A percentile compares a stretch with the other conserved stretches of the same genome.
Conservation (phyloP, 2,329 filamentous ascomycete species). For the Hirsutella rhossiliensis region DNA sequence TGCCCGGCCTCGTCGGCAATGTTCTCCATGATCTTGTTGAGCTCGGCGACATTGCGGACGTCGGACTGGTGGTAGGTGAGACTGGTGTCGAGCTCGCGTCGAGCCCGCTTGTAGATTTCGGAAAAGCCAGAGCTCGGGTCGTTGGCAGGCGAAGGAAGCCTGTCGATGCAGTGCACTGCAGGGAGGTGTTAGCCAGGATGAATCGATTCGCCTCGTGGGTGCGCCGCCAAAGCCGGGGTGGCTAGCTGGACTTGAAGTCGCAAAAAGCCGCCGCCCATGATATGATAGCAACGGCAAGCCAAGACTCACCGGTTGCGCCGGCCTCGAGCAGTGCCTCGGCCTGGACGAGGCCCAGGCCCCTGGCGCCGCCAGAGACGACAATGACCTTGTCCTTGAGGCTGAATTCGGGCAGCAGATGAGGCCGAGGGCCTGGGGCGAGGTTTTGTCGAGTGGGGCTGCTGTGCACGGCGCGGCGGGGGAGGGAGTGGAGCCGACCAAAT, state of each 20-base stretch:
- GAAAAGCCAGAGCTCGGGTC: constrained; percentile 46
- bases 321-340: constrained; percentile 70
- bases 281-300: not conserved
- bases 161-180: constrained; percentile 55
- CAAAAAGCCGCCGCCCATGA: not conserved
- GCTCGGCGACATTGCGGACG: constrained; percentile 56
- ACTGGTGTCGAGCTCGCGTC: constrained; percentile 50
- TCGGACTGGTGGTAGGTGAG: constrained; percentile 70
- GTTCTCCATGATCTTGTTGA: constrained; percentile 54
- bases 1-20: constrained; percentile 62
- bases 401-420: constrained; percentile 54
- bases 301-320: constrained; percentile 48
- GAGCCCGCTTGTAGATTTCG: constrained; percentile 49
- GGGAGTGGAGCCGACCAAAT: constrained; percentile 1
- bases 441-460: constrained; percentile 8
- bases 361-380: constrained; percentile 63
- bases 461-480: constrained; percentile 9
- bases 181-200: not conserved
- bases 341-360: constrained; percentile 68
- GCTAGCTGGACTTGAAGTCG: too few species aligned
- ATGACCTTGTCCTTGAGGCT: constrained; percentile 62
- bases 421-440: constrained; percentile 8
- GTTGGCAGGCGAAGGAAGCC: constrained; percentile 37
- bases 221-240: too few species aligned
- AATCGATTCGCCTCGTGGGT: too few species aligned